Evolutionary conservation across 495 filamentous ascomycete species (phyloP).

Genomic region (Polyplosphaeria fusca): DNA sequence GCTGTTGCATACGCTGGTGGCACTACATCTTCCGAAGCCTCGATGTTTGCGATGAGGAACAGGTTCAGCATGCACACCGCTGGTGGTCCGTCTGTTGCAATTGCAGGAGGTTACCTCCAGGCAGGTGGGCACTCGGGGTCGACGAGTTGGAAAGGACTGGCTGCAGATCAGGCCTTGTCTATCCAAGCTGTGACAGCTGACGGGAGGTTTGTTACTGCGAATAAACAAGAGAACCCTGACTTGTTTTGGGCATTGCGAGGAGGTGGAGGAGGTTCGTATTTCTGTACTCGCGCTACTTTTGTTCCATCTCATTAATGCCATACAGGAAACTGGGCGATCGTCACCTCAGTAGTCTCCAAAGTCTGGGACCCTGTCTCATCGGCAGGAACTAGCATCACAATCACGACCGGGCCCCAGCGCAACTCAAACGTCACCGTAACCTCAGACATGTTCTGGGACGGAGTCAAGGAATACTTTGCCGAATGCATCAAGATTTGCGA

Average conservation of each 20-base stretch:
- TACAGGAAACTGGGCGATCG: constrained; percentile 22
- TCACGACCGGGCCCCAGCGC: constrained; percentile 2
- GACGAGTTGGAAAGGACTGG: constrained; percentile 26
- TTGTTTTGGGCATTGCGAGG: constrained; percentile 30
- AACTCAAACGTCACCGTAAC: not conserved
- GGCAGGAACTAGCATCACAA: not conserved
- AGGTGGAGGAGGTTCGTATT: constrained; percentile 23
- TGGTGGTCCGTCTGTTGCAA: constrained; percentile 19
- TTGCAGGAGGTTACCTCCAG: constrained; percentile 25
- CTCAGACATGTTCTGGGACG: constrained; percentile 21
- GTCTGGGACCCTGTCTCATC: constrained; percentile 10
- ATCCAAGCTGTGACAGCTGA: constrained; percentile 17
- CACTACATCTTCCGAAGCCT: constrained; percentile 6
- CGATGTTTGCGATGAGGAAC: not conserved
- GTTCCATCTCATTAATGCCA: not conserved
- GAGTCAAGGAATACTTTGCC: constrained; percentile 13
- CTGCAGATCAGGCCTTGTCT: constrained; percentile 17
- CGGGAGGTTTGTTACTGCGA: constrained; percentile 18
- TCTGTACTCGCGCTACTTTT: not conserved
- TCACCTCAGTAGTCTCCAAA: constrained; percentile 22
- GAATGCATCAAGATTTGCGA: constrained; percentile 8
- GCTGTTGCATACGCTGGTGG: constrained; percentile 23
- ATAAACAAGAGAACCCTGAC: constrained; percentile 13
- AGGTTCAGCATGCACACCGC: constrained; percentile 16
- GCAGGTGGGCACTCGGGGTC: constrained; percentile 21